Conservation (phyloP, 805 yeast genomes). For the Wickerhamomyces alni region DNA sequence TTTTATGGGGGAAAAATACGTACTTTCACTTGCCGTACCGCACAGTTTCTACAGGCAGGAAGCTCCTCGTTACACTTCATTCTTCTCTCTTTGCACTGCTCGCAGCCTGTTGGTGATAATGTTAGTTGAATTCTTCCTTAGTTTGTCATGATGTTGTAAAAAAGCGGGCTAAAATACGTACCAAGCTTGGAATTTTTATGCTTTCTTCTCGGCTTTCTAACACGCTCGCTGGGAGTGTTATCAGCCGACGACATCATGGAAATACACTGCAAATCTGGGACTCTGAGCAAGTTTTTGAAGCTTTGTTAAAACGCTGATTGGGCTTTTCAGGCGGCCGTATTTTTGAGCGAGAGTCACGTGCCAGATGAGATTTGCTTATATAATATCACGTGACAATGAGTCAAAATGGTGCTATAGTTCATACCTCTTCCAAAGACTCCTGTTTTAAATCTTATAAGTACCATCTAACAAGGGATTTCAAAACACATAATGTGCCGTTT, state of each 20-base stretch:
- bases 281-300: too few species aligned
- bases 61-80: slow-evolving; percentile 47
- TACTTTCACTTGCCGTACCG: slow-evolving; percentile 20
- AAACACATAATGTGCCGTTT: slow-evolving; percentile 72
- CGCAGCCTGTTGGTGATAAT: slow-evolving; percentile 33
- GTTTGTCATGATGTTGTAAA: background rate
- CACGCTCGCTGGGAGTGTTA: background rate
- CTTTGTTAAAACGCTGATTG: too few species aligned
- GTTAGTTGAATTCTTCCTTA: too few species aligned
- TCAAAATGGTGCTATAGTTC: too few species aligned
- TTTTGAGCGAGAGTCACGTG: too few species aligned
- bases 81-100: slow-evolving; percentile 45
- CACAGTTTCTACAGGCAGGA: slow-evolving; percentile 43
- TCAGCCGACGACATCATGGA: background rate
- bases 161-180: slow-evolving; percentile 5
- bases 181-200: slow-evolving; percentile 27
- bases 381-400: background rate
- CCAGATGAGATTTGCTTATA: too few species aligned
- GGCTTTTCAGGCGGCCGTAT: too few species aligned
- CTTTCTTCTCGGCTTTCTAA: slow-evolving; percentile 17
- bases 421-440: too few species aligned
- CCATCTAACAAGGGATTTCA: too few species aligned
- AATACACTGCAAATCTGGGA: too few species aligned
- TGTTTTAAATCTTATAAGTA: too few species aligned
- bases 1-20: background rate